Conservation (phyloP, 148 eudicot genomes). For the Chenopodium album region DNA sequence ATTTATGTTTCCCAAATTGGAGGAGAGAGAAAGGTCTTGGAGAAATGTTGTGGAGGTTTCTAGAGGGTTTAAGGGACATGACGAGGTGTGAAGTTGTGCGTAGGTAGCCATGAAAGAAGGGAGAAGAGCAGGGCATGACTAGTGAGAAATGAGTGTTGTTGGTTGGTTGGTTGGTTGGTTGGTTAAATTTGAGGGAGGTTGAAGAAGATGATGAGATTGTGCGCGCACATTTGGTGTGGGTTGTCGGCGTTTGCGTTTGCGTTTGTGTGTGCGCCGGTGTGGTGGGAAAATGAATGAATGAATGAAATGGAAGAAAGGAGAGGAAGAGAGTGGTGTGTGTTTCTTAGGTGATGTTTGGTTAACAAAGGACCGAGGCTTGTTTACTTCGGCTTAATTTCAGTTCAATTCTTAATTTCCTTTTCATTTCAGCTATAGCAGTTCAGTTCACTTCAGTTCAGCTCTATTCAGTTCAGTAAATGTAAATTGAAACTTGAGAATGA, state of each 20-base stretch:
- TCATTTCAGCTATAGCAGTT: too few relatives aligned
- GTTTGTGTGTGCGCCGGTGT: background rate
- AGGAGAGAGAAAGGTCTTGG: slow-evolving; percentile 20
- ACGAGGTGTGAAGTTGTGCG: slow-evolving; percentile 32
- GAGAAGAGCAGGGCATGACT: slow-evolving; percentile 40
- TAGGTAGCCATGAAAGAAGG: slow-evolving; percentile 35
- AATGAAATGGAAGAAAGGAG: background rate
- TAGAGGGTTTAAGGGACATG: slow-evolving; percentile 33
- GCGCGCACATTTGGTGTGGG: background rate
- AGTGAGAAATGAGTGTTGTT: background rate
- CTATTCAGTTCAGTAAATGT: too few relatives aligned
- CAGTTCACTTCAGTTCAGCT: too few relatives aligned
- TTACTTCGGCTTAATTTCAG: too few relatives aligned
- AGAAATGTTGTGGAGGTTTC: slow-evolving; percentile 6
- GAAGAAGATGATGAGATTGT: background rate
- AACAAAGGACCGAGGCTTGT: too few relatives aligned
- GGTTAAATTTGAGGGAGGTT: background rate
- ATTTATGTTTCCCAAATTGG: slow-evolving; percentile 6
- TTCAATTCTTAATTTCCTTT: too few relatives aligned
- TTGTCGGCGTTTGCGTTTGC: background rate
- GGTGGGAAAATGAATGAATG: background rate
- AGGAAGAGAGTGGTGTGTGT: background rate
- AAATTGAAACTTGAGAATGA: too few relatives aligned
- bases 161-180: background rate
- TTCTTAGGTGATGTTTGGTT: too few relatives aligned